Conservation (phyloP, 805 yeast genomes). For the Jamesozyma piceae region DNA sequence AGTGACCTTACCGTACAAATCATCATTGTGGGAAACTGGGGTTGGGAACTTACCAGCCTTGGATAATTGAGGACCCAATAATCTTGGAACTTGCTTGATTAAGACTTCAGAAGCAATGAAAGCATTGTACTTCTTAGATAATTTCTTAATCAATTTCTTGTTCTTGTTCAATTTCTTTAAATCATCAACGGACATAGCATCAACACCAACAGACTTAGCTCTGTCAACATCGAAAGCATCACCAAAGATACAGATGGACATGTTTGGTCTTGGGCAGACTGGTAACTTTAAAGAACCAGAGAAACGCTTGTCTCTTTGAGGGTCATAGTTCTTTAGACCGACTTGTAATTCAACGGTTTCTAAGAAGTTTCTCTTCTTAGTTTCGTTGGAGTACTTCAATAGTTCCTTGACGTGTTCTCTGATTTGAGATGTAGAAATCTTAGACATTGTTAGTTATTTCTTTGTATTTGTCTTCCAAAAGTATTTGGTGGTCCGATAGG, state of each 20-base stretch:
- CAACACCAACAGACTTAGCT: slow-evolving; percentile 98
- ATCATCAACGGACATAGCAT: slow-evolving; percentile 99
- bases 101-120: slow-evolving; percentile 98
- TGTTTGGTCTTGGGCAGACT: slow-evolving; percentile 99
- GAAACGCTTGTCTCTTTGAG: slow-evolving; percentile 99
- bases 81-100: slow-evolving; percentile 99
- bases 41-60: slow-evolving; percentile 99
- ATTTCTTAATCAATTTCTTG: slow-evolving; percentile 99
- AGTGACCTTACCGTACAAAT: slow-evolving; percentile 86
- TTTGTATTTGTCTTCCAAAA: slow-evolving; percentile 59
- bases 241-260: slow-evolving; percentile 99
- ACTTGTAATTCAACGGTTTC: slow-evolving; percentile 99
- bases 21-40: slow-evolving; percentile 99
- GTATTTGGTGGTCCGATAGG: slow-evolving; percentile 46
- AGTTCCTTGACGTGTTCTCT: slow-evolving; percentile 94
- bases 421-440: slow-evolving; percentile 84
- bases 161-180: slow-evolving; percentile 99
- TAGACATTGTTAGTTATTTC: slow-evolving; percentile 49
- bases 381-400: slow-evolving; percentile 79
- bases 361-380: slow-evolving; percentile 99
- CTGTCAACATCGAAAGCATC: slow-evolving; percentile 99
- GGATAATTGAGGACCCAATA: slow-evolving; percentile 99
- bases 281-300: slow-evolving; percentile 98
- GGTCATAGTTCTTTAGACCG: slow-evolving; percentile 99
- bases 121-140: slow-evolving; percentile 99